Base-by-base conservation (phyloP, 139 green algal genomes). In the Diplosphaera chodatii region DNA sequence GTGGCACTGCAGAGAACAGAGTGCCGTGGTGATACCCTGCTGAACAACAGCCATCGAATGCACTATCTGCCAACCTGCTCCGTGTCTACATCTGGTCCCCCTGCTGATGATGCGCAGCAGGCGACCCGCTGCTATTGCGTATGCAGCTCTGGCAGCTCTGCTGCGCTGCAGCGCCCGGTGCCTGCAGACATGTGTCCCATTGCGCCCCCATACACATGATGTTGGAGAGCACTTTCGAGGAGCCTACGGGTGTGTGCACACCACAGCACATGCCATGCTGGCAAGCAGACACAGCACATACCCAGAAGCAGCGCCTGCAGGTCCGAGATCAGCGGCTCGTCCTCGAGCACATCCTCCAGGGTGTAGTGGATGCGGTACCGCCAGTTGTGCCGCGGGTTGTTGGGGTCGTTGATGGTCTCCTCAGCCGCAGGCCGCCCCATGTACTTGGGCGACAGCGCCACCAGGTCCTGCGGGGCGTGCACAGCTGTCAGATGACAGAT, bases 371-470 rank as follows among this genome's bases (percentile, higher is more conserved):
- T 81, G 40, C 84, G 73, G 76, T 76, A 83, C 3, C 72, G 64
- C 94, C 94, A 99, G 81, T 98, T 98, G 81, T 98, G 94, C 74
- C 88, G 84, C 22, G 81, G 74, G 28, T 94, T 92, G n/a, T 91
- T 94, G 2, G 94, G 94, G 80, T 98, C 91, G 80, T 99, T 99
- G 84, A 99, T 97, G 2, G 85, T 88, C 84, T 98, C 94, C 75
- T 97, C 89, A 5, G 33, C 55, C 0, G 93, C 74, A 16, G 86
- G 84, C 13, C 91, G 81, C 28, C 40, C 40, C 18, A 74, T 66
- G 71, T 85, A 84, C 22, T 69, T 66, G 1, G 73, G 2, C 1
- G 67, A 82, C 10, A 89, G 71, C 4, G 85, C 82, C 70, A 90
- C 71, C 55, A 89, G 37, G 73, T 93, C 90, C 83, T 91, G 84